Evolutionary conservation across 306 rosid genomes (phyloP).

Genomic region (Vicia villosa): DNA sequence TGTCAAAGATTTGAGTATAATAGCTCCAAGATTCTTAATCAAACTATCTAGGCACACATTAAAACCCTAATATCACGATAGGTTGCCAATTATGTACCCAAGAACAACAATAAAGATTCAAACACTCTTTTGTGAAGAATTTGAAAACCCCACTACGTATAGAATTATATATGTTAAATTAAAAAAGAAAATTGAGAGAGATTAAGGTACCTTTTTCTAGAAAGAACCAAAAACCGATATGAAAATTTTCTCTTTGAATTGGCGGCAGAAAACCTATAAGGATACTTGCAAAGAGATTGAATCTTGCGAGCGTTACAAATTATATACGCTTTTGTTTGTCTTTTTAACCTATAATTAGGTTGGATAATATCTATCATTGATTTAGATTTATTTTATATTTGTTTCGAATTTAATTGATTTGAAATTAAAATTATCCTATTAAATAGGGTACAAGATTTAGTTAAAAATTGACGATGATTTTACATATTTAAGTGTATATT

Average conservation of each 20-base stretch:
- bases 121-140: slow-evolving; percentile 13
- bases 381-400: not conserved
- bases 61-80: not conserved
- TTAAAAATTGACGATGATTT: not conserved
- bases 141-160: not conserved
- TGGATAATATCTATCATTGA: not conserved
- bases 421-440: not conserved
- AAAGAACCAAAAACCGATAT: not conserved
- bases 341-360: not conserved
- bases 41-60: slow-evolving; percentile 16
- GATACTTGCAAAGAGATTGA: not conserved
- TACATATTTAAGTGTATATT: not conserved
- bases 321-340: not conserved
- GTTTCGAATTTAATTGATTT: not conserved
- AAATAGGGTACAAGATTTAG: not conserved
- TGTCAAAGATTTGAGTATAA: slow-evolving; percentile 4
- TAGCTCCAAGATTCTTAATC: not conserved
- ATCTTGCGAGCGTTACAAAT: not conserved
- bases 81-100: not conserved
- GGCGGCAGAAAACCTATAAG: not conserved
- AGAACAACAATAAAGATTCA: slow-evolving; percentile 24
- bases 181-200: not conserved
- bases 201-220: not conserved
- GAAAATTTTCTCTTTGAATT: not conserved
- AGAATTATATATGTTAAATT: not conserved